phyloP scores from a whole-genome alignment of 352 stramenopile species.

The Globisporangium carolinianum region DNA sequence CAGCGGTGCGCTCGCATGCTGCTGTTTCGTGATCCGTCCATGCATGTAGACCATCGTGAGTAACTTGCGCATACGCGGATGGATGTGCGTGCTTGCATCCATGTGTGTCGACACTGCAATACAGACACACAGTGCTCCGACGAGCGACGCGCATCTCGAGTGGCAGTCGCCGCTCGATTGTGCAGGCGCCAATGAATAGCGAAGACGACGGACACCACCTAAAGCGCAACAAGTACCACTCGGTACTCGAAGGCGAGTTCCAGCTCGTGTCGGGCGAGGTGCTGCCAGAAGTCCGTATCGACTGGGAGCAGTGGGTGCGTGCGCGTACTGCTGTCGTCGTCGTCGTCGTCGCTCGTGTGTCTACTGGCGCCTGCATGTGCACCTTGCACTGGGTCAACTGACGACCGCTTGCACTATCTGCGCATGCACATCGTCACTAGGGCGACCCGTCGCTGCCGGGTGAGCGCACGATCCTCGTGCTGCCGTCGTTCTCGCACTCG shows the following conservation, averaged over 20 bases:
- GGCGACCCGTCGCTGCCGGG: conserved; percentile 58
- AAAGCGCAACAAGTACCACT: conserved; percentile 70
- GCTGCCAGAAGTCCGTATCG: conserved; percentile 53
- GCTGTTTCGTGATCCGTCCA: no score
- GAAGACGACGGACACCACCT: conserved; percentile 21
- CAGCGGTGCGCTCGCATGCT: conserved; percentile 1
- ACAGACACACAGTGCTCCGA: conserved; percentile 2
- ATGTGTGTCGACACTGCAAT: not conserved
- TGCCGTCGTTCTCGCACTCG: conserved; percentile 85
- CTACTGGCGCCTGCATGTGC: not conserved
- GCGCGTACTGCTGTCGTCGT: not conserved
- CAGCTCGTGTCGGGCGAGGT: conserved; percentile 43
- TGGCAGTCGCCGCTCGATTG: conserved; percentile 26
- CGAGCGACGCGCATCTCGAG: not conserved
- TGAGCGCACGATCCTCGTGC: conserved; percentile 73
- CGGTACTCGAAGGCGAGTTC: conserved; percentile 55
- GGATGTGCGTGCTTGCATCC: not conserved
- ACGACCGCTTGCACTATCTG: not conserved
- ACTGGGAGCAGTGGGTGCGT: conserved; percentile 77
- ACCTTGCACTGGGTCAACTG: not conserved
- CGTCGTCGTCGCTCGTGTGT: no score
- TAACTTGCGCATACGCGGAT: not conserved
- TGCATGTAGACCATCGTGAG: not conserved
- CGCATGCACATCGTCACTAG: conserved; percentile 6
- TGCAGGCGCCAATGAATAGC: conserved; percentile 20